Conservation (phyloP, 2,329 filamentous ascomycete genomes). For the Neofusicoccum umdonicola region DNA sequence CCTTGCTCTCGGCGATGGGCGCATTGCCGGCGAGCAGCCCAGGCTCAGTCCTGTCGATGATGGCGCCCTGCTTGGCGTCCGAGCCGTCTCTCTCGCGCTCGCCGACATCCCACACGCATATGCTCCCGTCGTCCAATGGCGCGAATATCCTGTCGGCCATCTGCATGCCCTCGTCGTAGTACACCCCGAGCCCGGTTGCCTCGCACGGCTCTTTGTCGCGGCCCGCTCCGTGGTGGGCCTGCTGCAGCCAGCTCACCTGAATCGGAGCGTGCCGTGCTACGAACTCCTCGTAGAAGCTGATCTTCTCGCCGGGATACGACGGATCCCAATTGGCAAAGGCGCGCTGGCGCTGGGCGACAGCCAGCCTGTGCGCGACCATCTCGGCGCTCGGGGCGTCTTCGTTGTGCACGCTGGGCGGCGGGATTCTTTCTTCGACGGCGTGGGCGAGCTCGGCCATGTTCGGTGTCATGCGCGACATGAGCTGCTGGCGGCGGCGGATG, state of each 20-base stretch:
- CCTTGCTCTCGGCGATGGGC: slow-evolving; percentile 33
- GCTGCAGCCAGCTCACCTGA: slow-evolving; percentile 74
- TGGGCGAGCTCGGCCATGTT: slow-evolving; percentile 44
- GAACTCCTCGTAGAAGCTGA: slow-evolving; percentile 88
- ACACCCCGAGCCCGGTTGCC: slow-evolving; percentile 66
- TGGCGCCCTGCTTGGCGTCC: slow-evolving; percentile 52
- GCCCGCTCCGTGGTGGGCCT: slow-evolving; percentile 46
- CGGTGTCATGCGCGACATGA: slow-evolving; percentile 38
- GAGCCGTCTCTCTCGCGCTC: neutral
- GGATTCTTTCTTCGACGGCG: slow-evolving; percentile 33
- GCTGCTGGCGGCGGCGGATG: slow-evolving; percentile 53
- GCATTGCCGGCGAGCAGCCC: slow-evolving; percentile 54
- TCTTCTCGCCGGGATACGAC: slow-evolving; percentile 65
- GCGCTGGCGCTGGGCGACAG: slow-evolving; percentile 37
- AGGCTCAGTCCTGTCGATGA: slow-evolving; percentile 52
- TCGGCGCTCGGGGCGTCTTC: slow-evolving; percentile 30
- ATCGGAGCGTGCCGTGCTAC: slow-evolving; percentile 76
- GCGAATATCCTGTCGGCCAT: slow-evolving; percentile 64
- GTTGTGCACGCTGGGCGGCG: slow-evolving; percentile 26
- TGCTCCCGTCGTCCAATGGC: slow-evolving; percentile 79
- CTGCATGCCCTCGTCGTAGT: slow-evolving; percentile 56
- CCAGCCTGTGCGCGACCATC: slow-evolving; percentile 31
- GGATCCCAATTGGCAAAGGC: slow-evolving; percentile 80
- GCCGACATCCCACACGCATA: slow-evolving; percentile 74
- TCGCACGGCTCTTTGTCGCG: slow-evolving; percentile 55